Evolutionary conservation across 2,329 filamentous ascomycete species (phyloP).

Genomic region (Penicillium sp.): DNA sequence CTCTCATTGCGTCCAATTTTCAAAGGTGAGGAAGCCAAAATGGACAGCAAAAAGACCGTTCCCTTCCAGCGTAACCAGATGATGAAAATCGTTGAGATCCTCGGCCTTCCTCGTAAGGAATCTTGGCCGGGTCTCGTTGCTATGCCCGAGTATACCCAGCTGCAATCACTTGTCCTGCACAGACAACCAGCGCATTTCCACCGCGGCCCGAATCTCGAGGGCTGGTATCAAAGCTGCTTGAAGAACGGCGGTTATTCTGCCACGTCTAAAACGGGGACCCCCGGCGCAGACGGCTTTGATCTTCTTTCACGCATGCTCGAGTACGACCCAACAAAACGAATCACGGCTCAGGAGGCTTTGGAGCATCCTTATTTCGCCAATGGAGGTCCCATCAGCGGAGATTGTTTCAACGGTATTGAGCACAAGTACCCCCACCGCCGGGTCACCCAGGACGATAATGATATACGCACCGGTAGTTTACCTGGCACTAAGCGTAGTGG

Average conservation of each 20-base stretch:
- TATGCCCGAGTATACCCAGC: conserved; percentile 83
- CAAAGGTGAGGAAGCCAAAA: conserved; percentile 98
- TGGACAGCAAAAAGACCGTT: conserved; percentile 97
- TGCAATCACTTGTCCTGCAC: conserved; percentile 55
- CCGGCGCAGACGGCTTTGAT: conserved; percentile 77
- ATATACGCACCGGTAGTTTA: conserved; percentile 85
- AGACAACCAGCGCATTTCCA: conserved; percentile 52
- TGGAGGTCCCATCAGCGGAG: conserved; percentile 67
- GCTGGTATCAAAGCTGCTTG: conserved; percentile 75
- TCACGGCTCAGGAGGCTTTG: conserved; percentile 87
- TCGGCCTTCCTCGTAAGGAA: conserved; percentile 86
- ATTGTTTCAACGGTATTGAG: conserved; percentile 89
- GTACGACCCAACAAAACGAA: conserved; percentile 85
- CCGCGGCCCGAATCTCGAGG: conserved; percentile 65
- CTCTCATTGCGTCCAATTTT: conserved; percentile 91
- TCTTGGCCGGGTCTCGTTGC: conserved; percentile 80
- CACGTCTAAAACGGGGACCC: conserved; percentile 54
- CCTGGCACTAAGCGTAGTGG: conserved; percentile 90
- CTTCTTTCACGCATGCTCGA: conserved; percentile 81
- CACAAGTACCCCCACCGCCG: conserved; percentile 86
- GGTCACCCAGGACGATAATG: conserved; percentile 93
- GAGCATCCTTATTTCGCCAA: conserved; percentile 85
- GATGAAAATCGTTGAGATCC: conserved; percentile 97
- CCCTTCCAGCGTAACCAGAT: conserved; percentile 98
- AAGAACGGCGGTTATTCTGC: conserved; percentile 58